Base-by-base conservation (phyloP, 352 stramenopile genomes). In the Phytopythium sindhum region DNA sequence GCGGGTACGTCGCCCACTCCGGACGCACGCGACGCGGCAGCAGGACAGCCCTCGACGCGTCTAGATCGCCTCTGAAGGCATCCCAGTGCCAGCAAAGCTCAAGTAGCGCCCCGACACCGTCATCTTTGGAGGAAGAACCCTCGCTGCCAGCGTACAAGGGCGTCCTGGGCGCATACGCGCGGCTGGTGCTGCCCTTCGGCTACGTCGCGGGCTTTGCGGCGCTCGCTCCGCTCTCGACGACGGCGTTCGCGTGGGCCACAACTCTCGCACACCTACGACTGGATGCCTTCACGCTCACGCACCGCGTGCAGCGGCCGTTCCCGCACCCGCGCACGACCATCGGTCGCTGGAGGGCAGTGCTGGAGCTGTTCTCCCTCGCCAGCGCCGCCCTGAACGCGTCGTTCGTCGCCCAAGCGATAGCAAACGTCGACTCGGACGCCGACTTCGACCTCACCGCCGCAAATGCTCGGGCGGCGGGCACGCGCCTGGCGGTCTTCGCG, bases 121-220 rank as follows among this genome's bases (percentile, higher is more conserved):
- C 51, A 9, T 57, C 28, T 0, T 57, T 87, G 17, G 77, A 80
- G 29, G 37, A 24, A 1, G 81, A 93, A 35, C 63, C 83, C 14
- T 59, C 63, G 23, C 60, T 93, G 39, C 67, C 70, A 9, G 61
- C 68, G 37, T 91, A 90, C 60, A 80, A 90, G 29, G 85, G 85
- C 35, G 83, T 92, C 15, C 75, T 92, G 60, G 81, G 86, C 44
- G 85, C 91, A 69, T 93, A 92, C 66, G 83, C 83, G 11, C 83
- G 90, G 53, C 69, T 93, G 29, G 56, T 88, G 57, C 67, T 87
- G 21, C 82, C 68, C 31, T 71, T 92, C 33, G 85, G 80, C 11
- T 86, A 81, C 63, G 70, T 91, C 21, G 71, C 81, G 28, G 89
- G 81, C 74, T 93, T 93, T 60, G 79, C 75, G 0, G 72, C 78